Evolutionary conservation across 2,329 filamentous ascomycete species (phyloP).

Genomic region (Trichoderma sp.): DNA sequence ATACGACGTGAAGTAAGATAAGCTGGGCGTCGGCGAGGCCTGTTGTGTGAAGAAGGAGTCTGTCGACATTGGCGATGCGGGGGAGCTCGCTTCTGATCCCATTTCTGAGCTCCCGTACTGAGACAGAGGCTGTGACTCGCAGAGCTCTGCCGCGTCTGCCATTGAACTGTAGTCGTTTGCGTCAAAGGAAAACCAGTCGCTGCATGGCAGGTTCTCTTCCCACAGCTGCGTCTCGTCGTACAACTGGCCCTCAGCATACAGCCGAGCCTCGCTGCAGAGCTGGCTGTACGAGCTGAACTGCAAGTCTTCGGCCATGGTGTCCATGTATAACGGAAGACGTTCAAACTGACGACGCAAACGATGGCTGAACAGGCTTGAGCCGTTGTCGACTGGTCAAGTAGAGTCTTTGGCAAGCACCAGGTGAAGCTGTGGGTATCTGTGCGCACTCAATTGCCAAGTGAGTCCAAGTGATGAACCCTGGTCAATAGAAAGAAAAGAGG

Average conservation of each 20-base stretch:
- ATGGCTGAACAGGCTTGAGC: neutral
- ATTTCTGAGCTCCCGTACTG: slow-evolving; percentile 32
- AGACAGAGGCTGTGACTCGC: slow-evolving; percentile 29
- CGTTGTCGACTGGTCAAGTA: neutral
- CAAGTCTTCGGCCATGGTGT: slow-evolving; percentile 8
- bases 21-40: slow-evolving; percentile 27
- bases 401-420: neutral
- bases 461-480: neutral
- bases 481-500: neutral
- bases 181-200: slow-evolving; percentile 5
- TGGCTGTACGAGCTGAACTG: slow-evolving; percentile 2
- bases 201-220: neutral
- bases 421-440: neutral
- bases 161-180: slow-evolving; percentile 2
- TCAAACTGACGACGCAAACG: neutral
- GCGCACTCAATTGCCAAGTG: neutral
- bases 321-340: neutral
- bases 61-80: slow-evolving; percentile 7
- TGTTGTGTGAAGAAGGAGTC: slow-evolving; percentile 26
- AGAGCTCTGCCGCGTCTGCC: slow-evolving; percentile 20
- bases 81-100: slow-evolving; percentile 24
- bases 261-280: neutral
- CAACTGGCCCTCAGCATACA: slow-evolving; percentile 1
- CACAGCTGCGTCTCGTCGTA: neutral
- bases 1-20: slow-evolving; percentile 22